A percentile compares a stretch with the other conserved stretches of the same genome.
Evolutionary conservation across 2,329 filamentous ascomycete species (phyloP).

Genomic region (Fusarium nygamai): DNA sequence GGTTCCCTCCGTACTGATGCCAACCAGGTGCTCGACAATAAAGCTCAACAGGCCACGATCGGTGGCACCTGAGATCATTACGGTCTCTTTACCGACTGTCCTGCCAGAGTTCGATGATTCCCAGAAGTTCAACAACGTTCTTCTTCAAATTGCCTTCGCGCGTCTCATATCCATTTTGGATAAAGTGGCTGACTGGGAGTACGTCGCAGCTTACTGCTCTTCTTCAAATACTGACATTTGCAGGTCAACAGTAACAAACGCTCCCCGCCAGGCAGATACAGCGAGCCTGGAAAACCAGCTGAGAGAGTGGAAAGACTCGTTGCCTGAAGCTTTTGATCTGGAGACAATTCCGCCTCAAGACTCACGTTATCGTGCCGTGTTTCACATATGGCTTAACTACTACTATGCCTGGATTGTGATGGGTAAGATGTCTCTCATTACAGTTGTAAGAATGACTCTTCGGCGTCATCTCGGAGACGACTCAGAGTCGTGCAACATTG

Average conservation of each 20-base stretch:
- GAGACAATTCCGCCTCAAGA: neutral
- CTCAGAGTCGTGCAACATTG: neutral
- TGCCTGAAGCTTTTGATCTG: neutral
- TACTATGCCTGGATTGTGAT: neutral
- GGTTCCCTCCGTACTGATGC: neutral
- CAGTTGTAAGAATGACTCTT: neutral
- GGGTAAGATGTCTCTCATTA: neutral
- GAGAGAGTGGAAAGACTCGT: neutral
- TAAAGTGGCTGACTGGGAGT: neutral
- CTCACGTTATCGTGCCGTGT: neutral
- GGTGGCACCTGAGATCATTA: neutral
- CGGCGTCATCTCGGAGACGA: neutral
- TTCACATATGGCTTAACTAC: neutral
- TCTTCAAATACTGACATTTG: neutral
- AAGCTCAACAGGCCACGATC: neutral
- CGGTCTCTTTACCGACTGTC: neutral
- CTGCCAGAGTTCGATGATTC: neutral
- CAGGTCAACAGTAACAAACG: neutral
- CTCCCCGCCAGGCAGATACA: neutral
- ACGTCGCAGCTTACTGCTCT: fast-evolving
- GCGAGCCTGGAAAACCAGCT: neutral
- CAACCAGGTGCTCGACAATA: neutral
- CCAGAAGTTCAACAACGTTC: neutral
- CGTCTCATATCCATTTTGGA: neutral
- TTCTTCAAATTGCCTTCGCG: neutral